A percentile compares a stretch with the other conserved stretches of the same genome.
phyloP scores from a whole-genome alignment of 192 early-diverging fungal species.

The Rhizophagus clarus region DNA sequence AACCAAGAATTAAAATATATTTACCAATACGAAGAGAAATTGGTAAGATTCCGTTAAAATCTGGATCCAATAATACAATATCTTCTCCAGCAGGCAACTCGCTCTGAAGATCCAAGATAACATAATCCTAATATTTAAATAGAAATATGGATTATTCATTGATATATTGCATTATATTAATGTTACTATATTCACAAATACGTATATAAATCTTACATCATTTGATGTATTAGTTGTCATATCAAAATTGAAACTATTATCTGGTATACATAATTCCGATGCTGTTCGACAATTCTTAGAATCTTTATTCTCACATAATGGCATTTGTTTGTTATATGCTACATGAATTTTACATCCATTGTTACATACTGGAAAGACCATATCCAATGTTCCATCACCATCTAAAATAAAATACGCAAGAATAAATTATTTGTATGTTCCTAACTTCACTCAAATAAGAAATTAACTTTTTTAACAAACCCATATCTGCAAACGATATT shows the following conservation, averaged over 20 bases:
- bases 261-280: conserved; percentile 73
- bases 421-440: neutral
- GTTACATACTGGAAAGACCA: conserved; percentile 73
- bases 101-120: conserved; percentile 40
- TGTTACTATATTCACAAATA: too few relatives aligned
- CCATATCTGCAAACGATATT: conserved; percentile 90
- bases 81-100: conserved; percentile 54
- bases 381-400: conserved; percentile 87
- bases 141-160: neutral
- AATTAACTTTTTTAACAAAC: conserved; percentile 34
- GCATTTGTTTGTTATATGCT: conserved; percentile 81
- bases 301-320: conserved; percentile 62
- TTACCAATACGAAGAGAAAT: conserved; percentile 58
- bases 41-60: conserved; percentile 57
- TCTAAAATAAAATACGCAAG: conserved; percentile 51
- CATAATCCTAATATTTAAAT: conserved; percentile 38
- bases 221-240: conserved; percentile 39
- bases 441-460: neutral
- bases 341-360: conserved; percentile 69
- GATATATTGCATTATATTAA: too few relatives aligned
- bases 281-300: conserved; percentile 63
- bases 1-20: neutral
- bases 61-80: conserved; percentile 44
- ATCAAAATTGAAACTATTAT: conserved; percentile 71
- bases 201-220: conserved; percentile 33